phyloP scores from a whole-genome alignment of 1,284 basidiomycete genomes.

The Ustilago nuda region DNA sequence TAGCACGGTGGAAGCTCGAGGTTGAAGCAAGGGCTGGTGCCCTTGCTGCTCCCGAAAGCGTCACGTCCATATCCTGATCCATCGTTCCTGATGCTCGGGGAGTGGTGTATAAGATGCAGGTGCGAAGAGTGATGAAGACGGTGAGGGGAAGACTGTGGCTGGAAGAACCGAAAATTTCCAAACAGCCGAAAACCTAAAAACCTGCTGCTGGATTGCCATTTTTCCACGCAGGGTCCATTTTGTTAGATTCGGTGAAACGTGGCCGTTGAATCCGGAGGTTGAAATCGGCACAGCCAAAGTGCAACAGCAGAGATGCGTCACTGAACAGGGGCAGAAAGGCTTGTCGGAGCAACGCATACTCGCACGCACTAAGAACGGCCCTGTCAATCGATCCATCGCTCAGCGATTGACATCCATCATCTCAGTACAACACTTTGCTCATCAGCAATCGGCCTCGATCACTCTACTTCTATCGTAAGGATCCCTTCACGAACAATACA shows the following conservation, averaged over 20 bases:
- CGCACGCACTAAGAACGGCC: constrained; percentile 7
- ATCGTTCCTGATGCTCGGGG: constrained; percentile 10
- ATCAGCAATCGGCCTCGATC: background rate
- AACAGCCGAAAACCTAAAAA: constrained; percentile 8
- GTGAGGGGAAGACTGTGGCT: background rate
- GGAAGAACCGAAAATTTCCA: constrained; percentile 8
- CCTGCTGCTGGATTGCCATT: background rate
- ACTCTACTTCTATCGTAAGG: background rate
- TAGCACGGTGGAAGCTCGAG: constrained; percentile 27
- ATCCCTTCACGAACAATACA: background rate
- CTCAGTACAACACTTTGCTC: background rate
- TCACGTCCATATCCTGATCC: constrained; percentile 40
- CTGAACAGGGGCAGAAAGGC: constrained; percentile 27
- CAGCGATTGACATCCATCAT: constrained; percentile 16
- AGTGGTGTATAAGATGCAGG: background rate
- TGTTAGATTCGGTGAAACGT: constrained; percentile 1
- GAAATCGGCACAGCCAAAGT: constrained; percentile 10
- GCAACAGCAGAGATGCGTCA: constrained; percentile 32
- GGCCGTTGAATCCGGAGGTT: constrained; percentile 12
- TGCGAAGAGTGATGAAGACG: background rate
- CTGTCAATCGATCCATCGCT: background rate
- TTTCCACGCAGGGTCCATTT: background rate
- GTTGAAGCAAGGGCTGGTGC: constrained; percentile 35
- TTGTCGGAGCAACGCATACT: background rate
- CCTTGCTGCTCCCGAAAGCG: constrained; percentile 41